These are phyloP conservation scores for Poa annua DNA, from an alignment of 176 grass and related monocot genomes.

Conservation along the genomic window DNA sequence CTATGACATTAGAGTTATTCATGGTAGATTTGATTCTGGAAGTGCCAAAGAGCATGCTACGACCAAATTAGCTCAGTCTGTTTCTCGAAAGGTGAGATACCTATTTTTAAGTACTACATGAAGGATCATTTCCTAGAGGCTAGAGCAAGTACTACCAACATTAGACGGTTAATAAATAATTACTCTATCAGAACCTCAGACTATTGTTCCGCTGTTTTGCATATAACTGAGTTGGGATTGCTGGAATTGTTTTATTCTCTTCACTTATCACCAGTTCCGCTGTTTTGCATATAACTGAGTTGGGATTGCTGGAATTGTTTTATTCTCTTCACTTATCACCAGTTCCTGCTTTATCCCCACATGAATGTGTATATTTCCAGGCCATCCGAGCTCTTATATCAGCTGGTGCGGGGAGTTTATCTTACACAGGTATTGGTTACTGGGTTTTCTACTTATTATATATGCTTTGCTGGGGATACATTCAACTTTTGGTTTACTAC, in stretches of 20 bases:
- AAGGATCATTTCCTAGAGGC: constrained; percentile 7
- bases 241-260: constrained; percentile 13
- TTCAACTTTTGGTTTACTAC: constrained; percentile 17
- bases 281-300: constrained; percentile 13
- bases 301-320: constrained; percentile 16
- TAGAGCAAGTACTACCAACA: constrained; percentile 12
- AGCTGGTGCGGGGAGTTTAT: constrained; percentile 82
- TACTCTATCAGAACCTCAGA: not conserved
- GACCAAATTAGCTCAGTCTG: constrained; percentile 78
- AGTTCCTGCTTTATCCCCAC: not conserved
- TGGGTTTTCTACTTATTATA: constrained; percentile 19
- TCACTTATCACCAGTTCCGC: not conserved
- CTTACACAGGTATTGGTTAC: constrained; percentile 60
- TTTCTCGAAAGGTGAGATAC: constrained; percentile 83
- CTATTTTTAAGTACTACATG: not conserved
- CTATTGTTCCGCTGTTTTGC: not conserved
- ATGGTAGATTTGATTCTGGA: constrained; percentile 56
- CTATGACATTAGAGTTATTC: constrained; percentile 73
- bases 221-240: constrained; percentile 13
- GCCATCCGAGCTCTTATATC: constrained; percentile 84
- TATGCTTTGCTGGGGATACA: constrained; percentile 22
- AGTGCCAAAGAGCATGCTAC: constrained; percentile 50
- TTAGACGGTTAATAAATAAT: constrained; percentile 1
- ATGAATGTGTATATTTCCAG: constrained; percentile 50
- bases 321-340: not conserved